A percentile compares a stretch with the other conserved stretches of the same genome.
Conservation (phyloP, 2,329 filamentous ascomycete species). For the Coniochaeta hoffmannii region DNA sequence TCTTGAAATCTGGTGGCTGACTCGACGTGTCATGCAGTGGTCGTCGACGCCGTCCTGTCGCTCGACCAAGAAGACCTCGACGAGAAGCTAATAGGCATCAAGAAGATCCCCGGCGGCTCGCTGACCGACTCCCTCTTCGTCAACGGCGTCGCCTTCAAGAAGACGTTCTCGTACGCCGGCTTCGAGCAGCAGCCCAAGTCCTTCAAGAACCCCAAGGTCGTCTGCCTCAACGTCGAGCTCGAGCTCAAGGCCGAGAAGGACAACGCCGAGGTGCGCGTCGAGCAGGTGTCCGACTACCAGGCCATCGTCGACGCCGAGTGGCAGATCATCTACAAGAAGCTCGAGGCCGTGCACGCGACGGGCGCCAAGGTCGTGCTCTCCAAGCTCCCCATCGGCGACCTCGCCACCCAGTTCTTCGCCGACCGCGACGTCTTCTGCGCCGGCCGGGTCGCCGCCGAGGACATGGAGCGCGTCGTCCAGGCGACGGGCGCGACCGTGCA, state of each 20-base stretch:
- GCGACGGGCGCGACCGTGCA: slow-evolving; percentile 88
- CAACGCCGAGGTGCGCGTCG: slow-evolving; percentile 95
- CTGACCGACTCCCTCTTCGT: slow-evolving; percentile 95
- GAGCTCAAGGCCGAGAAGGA: slow-evolving; percentile 99
- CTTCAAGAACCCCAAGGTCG: slow-evolving; percentile 90
- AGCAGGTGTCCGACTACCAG: slow-evolving; percentile 98
- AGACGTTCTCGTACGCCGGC: slow-evolving; percentile 97
- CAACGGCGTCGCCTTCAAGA: slow-evolving; percentile 98
- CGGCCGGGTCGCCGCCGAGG: slow-evolving; percentile 81
- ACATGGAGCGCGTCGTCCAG: slow-evolving; percentile 93
- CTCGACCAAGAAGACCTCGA: slow-evolving; percentile 96
- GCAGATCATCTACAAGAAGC: slow-evolving; percentile 99
- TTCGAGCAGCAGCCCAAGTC: slow-evolving; percentile 99
- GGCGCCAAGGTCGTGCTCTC: slow-evolving; percentile 96
- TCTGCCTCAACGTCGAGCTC: slow-evolving; percentile 94
- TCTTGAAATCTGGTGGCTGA: slow-evolving; percentile 11
- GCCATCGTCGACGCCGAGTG: slow-evolving; percentile 98
- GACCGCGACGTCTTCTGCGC: slow-evolving; percentile 98
- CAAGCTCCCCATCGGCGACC: slow-evolving; percentile 93
- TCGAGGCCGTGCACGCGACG: slow-evolving; percentile 88
- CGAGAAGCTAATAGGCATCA: slow-evolving; percentile 95
- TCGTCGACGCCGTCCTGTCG: slow-evolving; percentile 91
- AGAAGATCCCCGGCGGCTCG: slow-evolving; percentile 95
- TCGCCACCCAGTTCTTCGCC: slow-evolving; percentile 96
- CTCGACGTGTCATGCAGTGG: slow-evolving; percentile 53